Evolutionary conservation across 176 grass and related monocot species (phyloP).

Genomic region (Hordeum marinum): DNA sequence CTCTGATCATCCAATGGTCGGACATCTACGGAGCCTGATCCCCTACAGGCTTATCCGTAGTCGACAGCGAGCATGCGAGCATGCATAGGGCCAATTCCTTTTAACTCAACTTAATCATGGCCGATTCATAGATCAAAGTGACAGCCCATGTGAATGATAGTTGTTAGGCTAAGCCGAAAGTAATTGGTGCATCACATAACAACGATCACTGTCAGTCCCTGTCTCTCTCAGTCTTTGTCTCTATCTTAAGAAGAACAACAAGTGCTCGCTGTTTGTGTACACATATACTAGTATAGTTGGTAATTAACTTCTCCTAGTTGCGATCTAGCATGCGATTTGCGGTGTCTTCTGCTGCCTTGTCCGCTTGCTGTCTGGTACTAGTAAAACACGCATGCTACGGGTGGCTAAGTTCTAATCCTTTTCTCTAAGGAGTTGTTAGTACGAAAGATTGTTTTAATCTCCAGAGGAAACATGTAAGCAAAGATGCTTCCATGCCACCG

Average conservation of each 20-base stretch:
- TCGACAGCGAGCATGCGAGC: not conserved
- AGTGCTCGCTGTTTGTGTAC: not conserved
- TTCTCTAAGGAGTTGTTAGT: not conserved
- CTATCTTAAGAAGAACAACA: no score
- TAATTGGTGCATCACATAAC: no score
- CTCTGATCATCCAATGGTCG: not conserved
- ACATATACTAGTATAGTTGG: not conserved
- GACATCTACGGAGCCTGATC: not conserved
- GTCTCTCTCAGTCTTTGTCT: not conserved
- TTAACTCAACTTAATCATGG: not conserved
- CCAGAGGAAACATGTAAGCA: not conserved
- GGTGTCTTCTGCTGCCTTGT: not conserved
- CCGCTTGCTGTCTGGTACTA: not conserved
- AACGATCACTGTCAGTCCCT: not conserved
- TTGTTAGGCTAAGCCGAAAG: not conserved
- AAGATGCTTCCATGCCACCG: not conserved
- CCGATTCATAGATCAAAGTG: not conserved
- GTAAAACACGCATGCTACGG: not conserved
- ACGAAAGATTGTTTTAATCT: not conserved
- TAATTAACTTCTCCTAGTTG: not conserved
- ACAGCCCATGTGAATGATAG: not conserved
- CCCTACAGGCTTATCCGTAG: conserved; percentile 18
- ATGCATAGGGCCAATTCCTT: not conserved
- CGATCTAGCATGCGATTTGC: conserved; percentile 8
- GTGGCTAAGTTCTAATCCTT: not conserved